A percentile compares a stretch with the other conserved stretches of the same genome.
phyloP scores from a whole-genome alignment of 2,329 filamentous ascomycete species.

The Malbranchea cinnamomea region DNA sequence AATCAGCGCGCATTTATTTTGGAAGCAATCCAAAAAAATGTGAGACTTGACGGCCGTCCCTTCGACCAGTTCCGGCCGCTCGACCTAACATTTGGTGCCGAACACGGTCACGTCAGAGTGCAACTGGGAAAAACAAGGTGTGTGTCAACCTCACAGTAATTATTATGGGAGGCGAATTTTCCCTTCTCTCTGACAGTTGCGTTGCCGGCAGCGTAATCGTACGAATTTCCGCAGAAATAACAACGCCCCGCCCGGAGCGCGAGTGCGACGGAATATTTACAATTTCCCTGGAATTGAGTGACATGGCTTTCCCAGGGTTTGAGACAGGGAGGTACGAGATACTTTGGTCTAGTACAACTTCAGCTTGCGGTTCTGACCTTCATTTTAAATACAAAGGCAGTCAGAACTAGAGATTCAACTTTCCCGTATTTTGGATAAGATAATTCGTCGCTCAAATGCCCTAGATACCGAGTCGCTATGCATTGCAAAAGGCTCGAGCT shows the following conservation, averaged over 20 bases:
- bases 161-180: background rate
- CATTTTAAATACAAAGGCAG: conserved; percentile 35
- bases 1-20: conserved; percentile 79
- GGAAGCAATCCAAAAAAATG: conserved; percentile 63
- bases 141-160: conserved; percentile 8
- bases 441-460: conserved; percentile 77
- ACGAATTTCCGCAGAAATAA: conserved; percentile 76
- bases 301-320: conserved; percentile 82
- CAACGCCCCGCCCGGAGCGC: conserved; percentile 69
- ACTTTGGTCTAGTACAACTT: conserved; percentile 1
- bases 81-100: conserved; percentile 69
- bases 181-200: conserved; percentile 1
- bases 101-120: conserved; percentile 81
- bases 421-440: conserved; percentile 82
- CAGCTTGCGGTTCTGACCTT: background rate
- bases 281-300: conserved; percentile 78
- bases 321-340: conserved; percentile 55
- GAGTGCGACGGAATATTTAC: conserved; percentile 93
- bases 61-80: conserved; percentile 68
- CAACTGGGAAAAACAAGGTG: conserved; percentile 81
- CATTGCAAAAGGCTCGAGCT: conserved; percentile 77
- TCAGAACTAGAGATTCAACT: conserved; percentile 75
- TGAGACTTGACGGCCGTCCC: conserved; percentile 70
- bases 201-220: conserved; percentile 51
- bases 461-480: conserved; percentile 93